Conservation (phyloP, 164 flowering plant genomes). For the Akebia trifoliata region DNA sequence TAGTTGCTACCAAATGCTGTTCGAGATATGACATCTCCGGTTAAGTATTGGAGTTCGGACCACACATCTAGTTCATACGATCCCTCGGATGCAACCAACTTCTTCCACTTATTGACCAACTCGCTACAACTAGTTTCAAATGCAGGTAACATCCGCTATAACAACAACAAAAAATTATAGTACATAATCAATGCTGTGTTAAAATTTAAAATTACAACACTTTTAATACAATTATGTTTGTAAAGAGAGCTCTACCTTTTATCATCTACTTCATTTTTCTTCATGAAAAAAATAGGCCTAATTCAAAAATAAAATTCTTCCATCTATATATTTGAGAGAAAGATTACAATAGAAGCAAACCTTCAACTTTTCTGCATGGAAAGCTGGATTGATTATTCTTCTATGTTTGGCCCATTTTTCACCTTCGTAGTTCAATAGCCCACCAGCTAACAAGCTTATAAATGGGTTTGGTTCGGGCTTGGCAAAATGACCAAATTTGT, state of each 20-base stretch:
- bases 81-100: slow-evolving; percentile 4
- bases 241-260: too few species aligned
- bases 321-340: not conserved
- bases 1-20: slow-evolving; percentile 35
- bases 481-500: slow-evolving; percentile 2
- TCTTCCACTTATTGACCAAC: slow-evolving; percentile 24
- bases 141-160: slow-evolving; percentile 19
- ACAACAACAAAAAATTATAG: not conserved
- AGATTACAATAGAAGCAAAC: slow-evolving; percentile 2
- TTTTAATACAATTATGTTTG: too few species aligned
- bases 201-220: too few species aligned
- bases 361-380: slow-evolving; percentile 25
- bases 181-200: not conserved
- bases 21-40: slow-evolving; percentile 23
- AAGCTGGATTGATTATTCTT: slow-evolving; percentile 24
- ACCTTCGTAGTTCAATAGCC: slow-evolving; percentile 10
- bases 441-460: slow-evolving; percentile 8
- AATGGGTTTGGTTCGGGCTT: too few species aligned
- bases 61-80: slow-evolving; percentile 22
- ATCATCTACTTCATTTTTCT: too few species aligned
- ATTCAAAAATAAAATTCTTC: not conserved
- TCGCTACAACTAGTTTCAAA: slow-evolving; percentile 20
- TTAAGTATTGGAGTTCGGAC: slow-evolving; percentile 15
- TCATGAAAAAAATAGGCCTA: not conserved
- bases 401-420: slow-evolving; percentile 27